These are phyloP conservation scores for Termitomyces sp. DNA, from an alignment of 768 basidiomycete species.

Conservation along the genomic window DNA sequence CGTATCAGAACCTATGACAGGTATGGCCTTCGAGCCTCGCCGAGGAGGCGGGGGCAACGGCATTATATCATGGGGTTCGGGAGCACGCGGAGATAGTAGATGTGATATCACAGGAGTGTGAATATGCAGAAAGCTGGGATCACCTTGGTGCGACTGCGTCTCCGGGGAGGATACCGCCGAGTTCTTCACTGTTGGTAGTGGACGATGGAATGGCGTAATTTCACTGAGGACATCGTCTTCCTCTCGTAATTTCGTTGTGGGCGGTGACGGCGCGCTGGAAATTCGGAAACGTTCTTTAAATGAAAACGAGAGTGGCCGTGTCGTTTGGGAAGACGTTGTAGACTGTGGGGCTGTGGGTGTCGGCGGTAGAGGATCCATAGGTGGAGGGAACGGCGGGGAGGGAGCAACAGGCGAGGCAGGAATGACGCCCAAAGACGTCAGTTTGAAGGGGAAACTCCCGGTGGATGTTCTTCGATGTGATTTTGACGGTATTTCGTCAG, in stretches of 20 bases:
- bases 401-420: constrained; percentile 33
- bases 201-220: not conserved
- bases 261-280: constrained; percentile 50
- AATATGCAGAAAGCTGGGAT: constrained; percentile 58
- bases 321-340: constrained; percentile 34
- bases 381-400: constrained; percentile 14
- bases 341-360: constrained; percentile 14
- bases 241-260: constrained; percentile 11
- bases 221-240: not conserved
- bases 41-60: constrained; percentile 63
- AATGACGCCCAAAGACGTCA: constrained; percentile 30
- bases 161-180: constrained; percentile 23
- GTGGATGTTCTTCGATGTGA: constrained; percentile 30
- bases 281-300: constrained; percentile 63
- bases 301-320: constrained; percentile 31
- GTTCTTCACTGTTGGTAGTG: constrained; percentile 2
- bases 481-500: constrained; percentile 44
- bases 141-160: constrained; percentile 42
- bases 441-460: constrained; percentile 21
- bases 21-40: constrained; percentile 45
- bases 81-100: constrained; percentile 22
- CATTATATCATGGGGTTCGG: constrained; percentile 28
- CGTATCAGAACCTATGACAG: constrained; percentile 25
- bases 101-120: constrained; percentile 38
- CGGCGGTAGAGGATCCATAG: constrained; percentile 14